Conservation (phyloP, 306 rosid species). For the Vachellia pachyceras region DNA sequence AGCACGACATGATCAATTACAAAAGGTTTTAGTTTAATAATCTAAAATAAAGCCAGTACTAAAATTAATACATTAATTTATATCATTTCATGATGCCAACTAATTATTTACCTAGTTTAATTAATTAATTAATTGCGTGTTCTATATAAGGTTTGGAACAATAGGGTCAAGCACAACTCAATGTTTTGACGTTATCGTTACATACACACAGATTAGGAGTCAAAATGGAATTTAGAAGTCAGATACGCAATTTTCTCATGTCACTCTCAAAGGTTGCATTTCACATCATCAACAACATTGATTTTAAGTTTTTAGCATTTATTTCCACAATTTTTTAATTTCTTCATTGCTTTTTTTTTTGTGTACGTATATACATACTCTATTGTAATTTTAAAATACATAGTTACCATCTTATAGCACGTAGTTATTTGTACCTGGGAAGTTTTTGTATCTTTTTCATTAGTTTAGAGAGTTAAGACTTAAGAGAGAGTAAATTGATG, state of each 20-base stretch:
- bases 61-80: background rate
- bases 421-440: background rate
- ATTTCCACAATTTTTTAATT: background rate
- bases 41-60: background rate
- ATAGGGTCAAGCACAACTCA: background rate
- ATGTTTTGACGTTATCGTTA: background rate
- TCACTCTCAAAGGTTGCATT: background rate
- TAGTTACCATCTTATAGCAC: background rate
- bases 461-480: background rate
- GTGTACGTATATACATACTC: no score
- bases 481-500: background rate
- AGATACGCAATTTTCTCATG: background rate
- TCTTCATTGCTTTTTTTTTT: background rate
- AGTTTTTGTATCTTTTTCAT: background rate
- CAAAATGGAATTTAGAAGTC: slow-evolving; percentile 18
- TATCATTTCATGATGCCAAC: background rate
- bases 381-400: background rate
- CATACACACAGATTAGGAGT: background rate
- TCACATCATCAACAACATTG: slow-evolving; percentile 10
- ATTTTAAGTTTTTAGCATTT: background rate
- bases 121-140: slow-evolving; percentile 6
- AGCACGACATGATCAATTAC: background rate
- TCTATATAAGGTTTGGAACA: background rate
- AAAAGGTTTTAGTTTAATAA: background rate
- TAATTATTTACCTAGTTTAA: background rate